A percentile compares a stretch with the other conserved stretches of the same genome.
These are phyloP conservation scores for Chiua sp. DNA, from an alignment of 1,284 basidiomycete genomes.

Conservation along the genomic window DNA sequence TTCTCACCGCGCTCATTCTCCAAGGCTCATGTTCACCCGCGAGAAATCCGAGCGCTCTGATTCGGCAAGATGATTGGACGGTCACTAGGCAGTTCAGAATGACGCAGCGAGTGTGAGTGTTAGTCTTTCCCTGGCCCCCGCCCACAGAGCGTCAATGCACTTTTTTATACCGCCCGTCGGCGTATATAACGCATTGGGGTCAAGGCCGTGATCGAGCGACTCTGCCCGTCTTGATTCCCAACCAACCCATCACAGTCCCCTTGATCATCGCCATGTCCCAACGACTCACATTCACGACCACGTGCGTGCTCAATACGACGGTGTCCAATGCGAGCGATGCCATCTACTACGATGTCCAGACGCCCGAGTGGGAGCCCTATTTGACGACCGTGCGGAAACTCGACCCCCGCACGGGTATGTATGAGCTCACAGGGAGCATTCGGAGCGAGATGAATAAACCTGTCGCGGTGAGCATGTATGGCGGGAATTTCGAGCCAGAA, in stretches of 20 bases:
- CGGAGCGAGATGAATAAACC: constrained; percentile 38
- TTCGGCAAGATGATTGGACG: no score
- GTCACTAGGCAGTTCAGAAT: no score
- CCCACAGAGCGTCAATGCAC: background rate
- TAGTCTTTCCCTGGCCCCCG: background rate
- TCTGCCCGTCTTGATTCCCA: background rate
- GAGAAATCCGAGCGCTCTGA: background rate
- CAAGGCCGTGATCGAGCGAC: background rate
- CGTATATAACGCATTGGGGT: background rate
- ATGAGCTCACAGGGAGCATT: constrained; percentile 41
- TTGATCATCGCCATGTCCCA: constrained; percentile 29
- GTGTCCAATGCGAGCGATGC: constrained; percentile 44
- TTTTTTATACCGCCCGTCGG: background rate
- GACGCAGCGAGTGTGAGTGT: background rate
- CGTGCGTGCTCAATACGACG: constrained; percentile 43
- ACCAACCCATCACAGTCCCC: no score
- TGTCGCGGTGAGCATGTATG: constrained; percentile 21
- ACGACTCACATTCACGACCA: constrained; percentile 45
- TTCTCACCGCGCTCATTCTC: background rate
- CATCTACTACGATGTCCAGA: constrained; percentile 49
- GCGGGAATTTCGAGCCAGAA: constrained; percentile 8
- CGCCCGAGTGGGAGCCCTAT: constrained; percentile 45
- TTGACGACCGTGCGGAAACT: constrained; percentile 43
- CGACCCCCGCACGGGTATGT: constrained; percentile 33
- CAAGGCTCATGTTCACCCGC: background rate